Base-by-base conservation (phyloP, 1,139 yeast species). In the Insectozyma bohioensis region DNA sequence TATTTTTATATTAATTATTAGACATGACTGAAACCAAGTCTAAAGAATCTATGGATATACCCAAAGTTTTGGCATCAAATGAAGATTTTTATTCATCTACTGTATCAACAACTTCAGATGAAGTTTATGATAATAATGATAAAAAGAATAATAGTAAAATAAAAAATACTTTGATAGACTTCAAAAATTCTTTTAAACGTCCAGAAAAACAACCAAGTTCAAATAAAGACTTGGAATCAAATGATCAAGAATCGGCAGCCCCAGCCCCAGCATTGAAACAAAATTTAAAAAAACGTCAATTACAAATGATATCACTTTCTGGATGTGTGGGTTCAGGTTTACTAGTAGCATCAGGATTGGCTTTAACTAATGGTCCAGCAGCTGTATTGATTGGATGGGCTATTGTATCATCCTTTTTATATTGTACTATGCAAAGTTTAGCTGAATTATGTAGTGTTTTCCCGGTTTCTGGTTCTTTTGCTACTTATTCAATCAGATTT, bases 401-500 rank as follows among this genome's bases (percentile, higher is more conserved):
- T n/a, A 44, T 67, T 14, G 72, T 66, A 4, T 59, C 70, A 2
- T 45, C 61, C 2, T 66, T 66, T 38, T 54, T 87, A 47, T 80
- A 78, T 58, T 71, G 80, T 48, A 79, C 83, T 9, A 79, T 82
- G 64, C 83, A 79, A 46, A 74, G 83, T 27, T 61, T 82, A 37
- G 85, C 86, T 33, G 90, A 82, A 52, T 56, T 83, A 46, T 78
- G 82, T 21, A 77, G 82, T 23, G 67, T 77, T 11, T 78, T 72
- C 56, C 88, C 90, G 8, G 77, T 80, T 23, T 68, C 80, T 18
- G 88, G 88, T 47, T 80, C 85, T n/a, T 81, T 82, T 54, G 75
- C 78, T 41, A 78, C 80, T 25, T 79, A 76, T 52, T 73, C 81
- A 44, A 71, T 82, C 3, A 66, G 84, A 42, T 82, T 82, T 45